These are phyloP conservation scores for Debaryomyces subglobosus DNA, from an alignment of 1,139 yeast species.

Conservation along the genomic window DNA sequence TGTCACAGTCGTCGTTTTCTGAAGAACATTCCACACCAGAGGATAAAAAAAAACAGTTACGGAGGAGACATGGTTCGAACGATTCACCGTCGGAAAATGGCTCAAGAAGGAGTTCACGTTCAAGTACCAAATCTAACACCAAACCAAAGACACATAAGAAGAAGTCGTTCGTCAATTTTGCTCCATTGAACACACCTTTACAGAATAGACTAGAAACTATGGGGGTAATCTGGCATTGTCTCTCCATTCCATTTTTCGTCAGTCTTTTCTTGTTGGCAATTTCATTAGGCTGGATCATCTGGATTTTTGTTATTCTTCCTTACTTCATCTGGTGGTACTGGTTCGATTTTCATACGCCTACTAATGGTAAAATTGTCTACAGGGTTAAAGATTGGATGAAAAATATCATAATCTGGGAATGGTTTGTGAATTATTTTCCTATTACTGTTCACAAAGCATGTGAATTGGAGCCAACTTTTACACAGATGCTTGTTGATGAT, in stretches of 20 bases:
- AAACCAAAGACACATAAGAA: constrained; percentile 1
- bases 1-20: neutral
- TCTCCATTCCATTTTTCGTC: constrained; percentile 65
- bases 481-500: constrained; percentile 32
- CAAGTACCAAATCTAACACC: neutral
- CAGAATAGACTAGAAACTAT: constrained; percentile 67
- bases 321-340: constrained; percentile 64
- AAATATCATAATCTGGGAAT: constrained; percentile 64
- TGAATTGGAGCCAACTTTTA: constrained; percentile 76
- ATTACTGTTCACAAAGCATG: constrained; percentile 70
- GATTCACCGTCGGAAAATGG: neutral
- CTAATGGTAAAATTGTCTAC: constrained; percentile 68
- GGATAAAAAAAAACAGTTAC: neutral
- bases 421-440: constrained; percentile 82
- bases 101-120: neutral
- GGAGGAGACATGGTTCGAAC: neutral
- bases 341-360: constrained; percentile 63
- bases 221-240: constrained; percentile 75
- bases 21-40: neutral
- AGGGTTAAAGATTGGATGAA: constrained; percentile 63
- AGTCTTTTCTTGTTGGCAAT: constrained; percentile 56
- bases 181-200: constrained; percentile 60
- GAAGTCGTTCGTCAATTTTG: constrained; percentile 32
- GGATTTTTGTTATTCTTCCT: constrained; percentile 64
- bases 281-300: constrained; percentile 67